Evolutionary conservation across 331 rosid species (phyloP).

Genomic region (Pyrus hybrid): DNA sequence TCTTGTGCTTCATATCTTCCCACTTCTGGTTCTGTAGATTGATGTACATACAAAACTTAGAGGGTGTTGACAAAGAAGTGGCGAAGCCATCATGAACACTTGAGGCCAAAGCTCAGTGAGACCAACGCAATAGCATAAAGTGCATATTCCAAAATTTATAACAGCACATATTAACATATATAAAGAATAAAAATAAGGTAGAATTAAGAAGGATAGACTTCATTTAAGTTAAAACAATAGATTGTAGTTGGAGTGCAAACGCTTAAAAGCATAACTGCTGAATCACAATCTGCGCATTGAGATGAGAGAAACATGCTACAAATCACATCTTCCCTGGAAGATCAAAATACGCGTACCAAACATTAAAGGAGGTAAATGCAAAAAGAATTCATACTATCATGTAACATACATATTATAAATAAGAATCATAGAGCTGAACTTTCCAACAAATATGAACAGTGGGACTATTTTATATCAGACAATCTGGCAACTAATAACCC

Average conservation of each 20-base stretch:
- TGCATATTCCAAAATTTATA: neutral
- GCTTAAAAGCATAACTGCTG: neutral
- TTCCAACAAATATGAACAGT: neutral
- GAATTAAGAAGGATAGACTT: neutral
- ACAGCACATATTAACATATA: neutral
- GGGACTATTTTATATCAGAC: neutral
- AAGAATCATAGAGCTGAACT: neutral
- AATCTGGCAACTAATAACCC: neutral
- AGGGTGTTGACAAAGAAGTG: neutral
- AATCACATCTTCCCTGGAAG: neutral
- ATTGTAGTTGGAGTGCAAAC: neutral
- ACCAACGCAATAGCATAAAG: neutral
- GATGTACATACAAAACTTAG: conserved; percentile 21
- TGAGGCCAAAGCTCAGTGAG: neutral
- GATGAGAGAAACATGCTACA: neutral
- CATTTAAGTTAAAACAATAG: neutral
- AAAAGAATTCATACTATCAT: neutral
- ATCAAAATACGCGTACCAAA: neutral
- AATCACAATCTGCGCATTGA: neutral
- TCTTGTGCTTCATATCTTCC: conserved; percentile 43
- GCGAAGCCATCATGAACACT: neutral
- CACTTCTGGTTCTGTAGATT: conserved; percentile 42
- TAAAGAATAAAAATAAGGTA: neutral
- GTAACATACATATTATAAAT: conserved; percentile 6
- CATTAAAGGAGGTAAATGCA: neutral